Conservation (phyloP, 176 grass and related monocot species). For the Miscanthus lutarioriparius region DNA sequence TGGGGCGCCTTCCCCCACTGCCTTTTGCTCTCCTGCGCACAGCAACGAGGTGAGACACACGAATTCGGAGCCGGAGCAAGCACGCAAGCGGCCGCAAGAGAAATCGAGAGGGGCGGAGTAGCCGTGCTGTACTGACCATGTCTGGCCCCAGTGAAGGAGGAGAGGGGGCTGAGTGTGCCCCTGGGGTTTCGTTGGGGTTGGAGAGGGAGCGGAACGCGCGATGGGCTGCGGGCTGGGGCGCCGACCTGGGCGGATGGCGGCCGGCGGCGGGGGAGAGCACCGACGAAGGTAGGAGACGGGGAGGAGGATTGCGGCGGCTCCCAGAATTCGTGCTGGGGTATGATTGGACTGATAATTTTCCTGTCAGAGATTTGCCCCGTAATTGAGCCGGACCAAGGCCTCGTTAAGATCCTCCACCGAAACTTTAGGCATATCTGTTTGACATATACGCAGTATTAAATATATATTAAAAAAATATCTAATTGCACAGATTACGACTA, state of each 20-base stretch:
- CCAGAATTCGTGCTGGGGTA: background rate
- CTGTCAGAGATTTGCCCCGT: background rate
- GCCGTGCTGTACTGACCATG: constrained; percentile 16
- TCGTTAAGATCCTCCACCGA: no score
- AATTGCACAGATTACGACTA: no score
- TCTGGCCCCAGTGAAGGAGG: background rate
- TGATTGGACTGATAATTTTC: background rate
- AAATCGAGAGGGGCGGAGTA: background rate
- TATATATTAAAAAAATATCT: no score
- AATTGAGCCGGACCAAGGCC: background rate
- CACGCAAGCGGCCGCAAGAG: background rate
- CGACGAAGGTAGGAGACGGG: no score
- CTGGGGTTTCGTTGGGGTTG: background rate
- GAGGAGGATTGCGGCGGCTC: background rate
- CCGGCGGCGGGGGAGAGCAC: background rate
- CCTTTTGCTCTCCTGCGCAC: background rate
- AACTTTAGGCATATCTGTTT: no score
- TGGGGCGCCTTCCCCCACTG: background rate
- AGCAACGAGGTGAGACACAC: background rate
- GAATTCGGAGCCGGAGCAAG: background rate
- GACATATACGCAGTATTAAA: no score
- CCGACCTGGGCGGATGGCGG: background rate
- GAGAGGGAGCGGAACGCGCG: background rate
- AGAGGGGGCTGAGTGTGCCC: background rate
- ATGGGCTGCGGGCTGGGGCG: background rate